phyloP scores from a whole-genome alignment of 106 monocot genomes.

The Acorus calamus region DNA sequence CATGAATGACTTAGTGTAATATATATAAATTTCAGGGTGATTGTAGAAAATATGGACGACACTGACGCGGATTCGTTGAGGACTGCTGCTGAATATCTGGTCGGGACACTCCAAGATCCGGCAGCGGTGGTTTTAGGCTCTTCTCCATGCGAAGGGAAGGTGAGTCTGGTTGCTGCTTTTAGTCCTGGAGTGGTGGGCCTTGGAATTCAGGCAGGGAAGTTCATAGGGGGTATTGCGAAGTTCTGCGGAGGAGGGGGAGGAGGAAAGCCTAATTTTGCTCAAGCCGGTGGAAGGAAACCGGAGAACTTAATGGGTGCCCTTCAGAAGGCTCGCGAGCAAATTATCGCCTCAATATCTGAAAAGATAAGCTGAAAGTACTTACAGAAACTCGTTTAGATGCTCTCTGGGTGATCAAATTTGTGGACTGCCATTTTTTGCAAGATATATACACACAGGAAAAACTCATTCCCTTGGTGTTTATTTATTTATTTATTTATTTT shows the following conservation, averaged over 20 bases:
- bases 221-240: conserved; percentile 74
- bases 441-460: no score
- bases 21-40: conserved; percentile 29
- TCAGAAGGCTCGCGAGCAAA: conserved; percentile 54
- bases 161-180: conserved; percentile 85
- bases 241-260: conserved; percentile 86
- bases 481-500: no score
- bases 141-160: conserved; percentile 74
- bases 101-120: conserved; percentile 61
- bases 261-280: conserved; percentile 89
- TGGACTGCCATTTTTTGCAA: no score
- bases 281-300: conserved; percentile 86
- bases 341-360: conserved; percentile 33
- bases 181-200: conserved; percentile 59
- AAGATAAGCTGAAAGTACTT: conserved; percentile 9
- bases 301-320: conserved; percentile 61
- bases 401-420: no score
- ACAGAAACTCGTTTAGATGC: no score
- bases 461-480: no score
- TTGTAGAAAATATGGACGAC: conserved; percentile 84
- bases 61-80: conserved; percentile 81
- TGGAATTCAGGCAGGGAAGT: conserved; percentile 89
- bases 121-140: conserved; percentile 86
- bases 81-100: conserved; percentile 79
- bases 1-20: no score